phyloP scores from a whole-genome alignment of 305 asterid species.

The Fraxinus floribunda region DNA sequence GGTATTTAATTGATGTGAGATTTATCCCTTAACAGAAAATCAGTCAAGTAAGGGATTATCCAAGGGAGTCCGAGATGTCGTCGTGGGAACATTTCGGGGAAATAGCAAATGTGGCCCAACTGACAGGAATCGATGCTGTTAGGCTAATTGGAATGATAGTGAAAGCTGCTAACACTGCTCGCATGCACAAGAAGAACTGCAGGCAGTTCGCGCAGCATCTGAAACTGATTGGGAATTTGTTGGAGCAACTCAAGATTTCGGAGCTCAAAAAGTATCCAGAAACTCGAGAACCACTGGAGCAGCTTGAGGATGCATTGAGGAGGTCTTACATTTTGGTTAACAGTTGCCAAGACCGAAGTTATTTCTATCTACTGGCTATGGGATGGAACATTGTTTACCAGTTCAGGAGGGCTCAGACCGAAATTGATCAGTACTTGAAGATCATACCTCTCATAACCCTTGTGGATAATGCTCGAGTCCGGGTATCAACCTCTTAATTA shows the following conservation, averaged over 20 bases:
- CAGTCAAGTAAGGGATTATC: constrained; percentile 9
- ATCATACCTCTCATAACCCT: constrained; percentile 85
- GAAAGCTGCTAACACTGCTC: constrained; percentile 75
- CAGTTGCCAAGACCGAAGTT: constrained; percentile 85
- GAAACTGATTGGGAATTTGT: constrained; percentile 68
- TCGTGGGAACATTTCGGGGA: constrained; percentile 73
- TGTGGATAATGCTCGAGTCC: constrained; percentile 86
- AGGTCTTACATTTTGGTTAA: constrained; percentile 71
- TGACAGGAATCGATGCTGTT: constrained; percentile 69
- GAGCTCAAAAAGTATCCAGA: constrained; percentile 54
- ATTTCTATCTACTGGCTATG: constrained; percentile 78
- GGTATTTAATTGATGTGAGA: neutral
- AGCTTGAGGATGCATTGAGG: constrained; percentile 80
- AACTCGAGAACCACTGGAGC: constrained; percentile 81
- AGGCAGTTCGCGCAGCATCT: constrained; percentile 69
- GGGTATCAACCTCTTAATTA: constrained; percentile 44
- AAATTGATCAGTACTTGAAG: constrained; percentile 77
- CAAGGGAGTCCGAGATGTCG: constrained; percentile 43
- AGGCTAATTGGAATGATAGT: constrained; percentile 74
- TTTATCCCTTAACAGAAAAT: neutral
- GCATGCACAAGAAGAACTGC: constrained; percentile 86
- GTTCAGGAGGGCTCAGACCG: constrained; percentile 77
- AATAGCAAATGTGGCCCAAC: constrained; percentile 72
- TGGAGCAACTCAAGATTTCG: constrained; percentile 69
- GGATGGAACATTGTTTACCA: constrained; percentile 98